Evolutionary conservation across 169 alveolate genomes (phyloP).

Genomic region (Plasmodium sp.): DNA sequence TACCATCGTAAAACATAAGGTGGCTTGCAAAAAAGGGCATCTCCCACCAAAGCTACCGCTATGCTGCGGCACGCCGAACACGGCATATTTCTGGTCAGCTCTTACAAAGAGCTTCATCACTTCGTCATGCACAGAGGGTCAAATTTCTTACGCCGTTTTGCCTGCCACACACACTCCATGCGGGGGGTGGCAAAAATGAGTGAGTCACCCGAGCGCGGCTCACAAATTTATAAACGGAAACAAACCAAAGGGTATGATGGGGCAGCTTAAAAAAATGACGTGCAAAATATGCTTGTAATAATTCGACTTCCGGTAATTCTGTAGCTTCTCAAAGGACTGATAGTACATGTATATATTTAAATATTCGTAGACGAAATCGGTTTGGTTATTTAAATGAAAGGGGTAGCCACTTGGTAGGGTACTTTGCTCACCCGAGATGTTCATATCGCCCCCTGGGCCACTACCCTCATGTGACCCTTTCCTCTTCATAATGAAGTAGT

Average conservation of each 20-base stretch:
- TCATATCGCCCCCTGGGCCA: background rate
- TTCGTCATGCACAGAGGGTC: background rate
- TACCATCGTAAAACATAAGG: background rate
- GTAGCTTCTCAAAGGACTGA: constrained; percentile 28
- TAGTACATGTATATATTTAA: constrained; percentile 70
- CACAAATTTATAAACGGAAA: constrained; percentile 67
- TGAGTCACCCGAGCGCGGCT: background rate
- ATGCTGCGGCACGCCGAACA: background rate
- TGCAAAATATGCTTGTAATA: constrained; percentile 56
- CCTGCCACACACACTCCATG: background rate
- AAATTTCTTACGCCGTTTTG: background rate
- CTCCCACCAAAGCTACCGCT: background rate
- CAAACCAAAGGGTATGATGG: constrained; percentile 41
- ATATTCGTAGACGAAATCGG: constrained; percentile 65
- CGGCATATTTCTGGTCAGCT: background rate
- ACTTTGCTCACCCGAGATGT: background rate
- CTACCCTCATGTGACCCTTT: background rate
- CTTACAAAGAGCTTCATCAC: background rate
- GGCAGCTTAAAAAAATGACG: constrained; percentile 40
- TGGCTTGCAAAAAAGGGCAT: background rate
- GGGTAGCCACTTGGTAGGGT: background rate
- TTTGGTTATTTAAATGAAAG: constrained; percentile 54
- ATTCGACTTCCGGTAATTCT: constrained; percentile 25
- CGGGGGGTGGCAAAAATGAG: background rate
- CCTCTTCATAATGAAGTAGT: constrained; percentile 6